These are phyloP conservation scores for Tuber borchii DNA, from an alignment of 495 filamentous ascomycete genomes.

Conservation along the genomic window DNA sequence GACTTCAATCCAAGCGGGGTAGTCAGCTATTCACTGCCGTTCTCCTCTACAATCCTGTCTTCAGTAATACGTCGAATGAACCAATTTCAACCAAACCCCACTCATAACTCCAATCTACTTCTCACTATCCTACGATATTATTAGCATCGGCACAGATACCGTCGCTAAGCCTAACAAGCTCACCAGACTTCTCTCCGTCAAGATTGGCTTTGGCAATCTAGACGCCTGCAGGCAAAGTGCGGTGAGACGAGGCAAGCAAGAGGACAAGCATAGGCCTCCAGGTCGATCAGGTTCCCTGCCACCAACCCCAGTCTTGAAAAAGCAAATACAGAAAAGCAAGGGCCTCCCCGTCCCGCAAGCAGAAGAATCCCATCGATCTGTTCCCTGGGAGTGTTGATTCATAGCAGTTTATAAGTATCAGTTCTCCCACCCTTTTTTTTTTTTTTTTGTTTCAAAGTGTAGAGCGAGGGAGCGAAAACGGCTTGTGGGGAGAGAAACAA, in stretches of 20 bases:
- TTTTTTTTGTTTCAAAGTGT: neutral
- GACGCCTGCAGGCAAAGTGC: neutral
- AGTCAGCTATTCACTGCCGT: neutral
- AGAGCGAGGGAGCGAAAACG: neutral
- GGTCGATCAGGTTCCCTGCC: neutral
- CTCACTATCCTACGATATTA: neutral
- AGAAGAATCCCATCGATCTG: neutral
- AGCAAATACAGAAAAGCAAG: neutral
- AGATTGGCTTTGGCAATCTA: neutral
- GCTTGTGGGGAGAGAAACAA: neutral
- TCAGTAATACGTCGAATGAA: neutral
- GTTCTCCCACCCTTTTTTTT: neutral
- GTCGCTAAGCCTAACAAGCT: constrained; percentile 14
- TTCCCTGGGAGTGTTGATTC: neutral
- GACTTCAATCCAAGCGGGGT: neutral
- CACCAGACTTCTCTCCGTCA: neutral
- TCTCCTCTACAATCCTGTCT: neutral
- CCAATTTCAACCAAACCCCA: neutral
- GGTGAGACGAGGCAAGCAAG: neutral
- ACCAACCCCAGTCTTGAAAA: neutral
- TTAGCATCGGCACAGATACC: neutral
- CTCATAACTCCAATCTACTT: neutral
- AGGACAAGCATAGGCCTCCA: neutral
- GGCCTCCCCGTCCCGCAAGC: neutral
- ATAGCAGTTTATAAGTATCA: neutral